phyloP scores from a whole-genome alignment of 345 rosid species.

The Anastatica hierochuntica region DNA sequence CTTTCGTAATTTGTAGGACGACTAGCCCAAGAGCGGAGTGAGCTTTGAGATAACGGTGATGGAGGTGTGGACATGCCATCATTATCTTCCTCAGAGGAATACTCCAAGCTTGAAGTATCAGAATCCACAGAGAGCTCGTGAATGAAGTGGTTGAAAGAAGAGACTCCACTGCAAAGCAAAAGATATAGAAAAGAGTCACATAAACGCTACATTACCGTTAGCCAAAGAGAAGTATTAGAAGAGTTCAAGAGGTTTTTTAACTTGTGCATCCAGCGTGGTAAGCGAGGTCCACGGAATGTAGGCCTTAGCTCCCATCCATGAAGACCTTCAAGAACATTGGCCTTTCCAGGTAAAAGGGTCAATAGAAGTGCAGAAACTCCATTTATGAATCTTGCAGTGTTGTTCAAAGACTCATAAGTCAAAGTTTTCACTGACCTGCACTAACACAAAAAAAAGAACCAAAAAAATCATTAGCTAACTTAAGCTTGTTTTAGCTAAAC shows the following conservation, averaged over 20 bases:
- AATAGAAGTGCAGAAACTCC: constrained; percentile 78
- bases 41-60: constrained; percentile 58
- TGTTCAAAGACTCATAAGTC: constrained; percentile 76
- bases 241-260: not conserved
- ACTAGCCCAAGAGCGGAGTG: constrained; percentile 49
- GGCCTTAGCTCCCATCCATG: constrained; percentile 98
- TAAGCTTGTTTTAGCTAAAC: no score
- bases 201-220: not conserved
- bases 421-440: constrained; percentile 92
- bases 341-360: constrained; percentile 67
- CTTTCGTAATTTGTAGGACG: constrained; percentile 30
- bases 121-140: constrained; percentile 77
- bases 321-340: constrained; percentile 70
- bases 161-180: constrained; percentile 57
- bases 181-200: not conserved
- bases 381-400: constrained; percentile 63
- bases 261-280: constrained; percentile 95
- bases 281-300: constrained; percentile 69
- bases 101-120: constrained; percentile 59
- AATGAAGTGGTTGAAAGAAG: constrained; percentile 87
- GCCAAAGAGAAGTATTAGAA: not conserved
- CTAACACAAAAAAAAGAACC: not conserved
- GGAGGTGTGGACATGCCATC: constrained; percentile 45
- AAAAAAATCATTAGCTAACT: not conserved
- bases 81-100: constrained; percentile 70